phyloP scores from a whole-genome alignment of 2,329 filamentous ascomycete genomes.

The Cladophialophora yegresii region DNA sequence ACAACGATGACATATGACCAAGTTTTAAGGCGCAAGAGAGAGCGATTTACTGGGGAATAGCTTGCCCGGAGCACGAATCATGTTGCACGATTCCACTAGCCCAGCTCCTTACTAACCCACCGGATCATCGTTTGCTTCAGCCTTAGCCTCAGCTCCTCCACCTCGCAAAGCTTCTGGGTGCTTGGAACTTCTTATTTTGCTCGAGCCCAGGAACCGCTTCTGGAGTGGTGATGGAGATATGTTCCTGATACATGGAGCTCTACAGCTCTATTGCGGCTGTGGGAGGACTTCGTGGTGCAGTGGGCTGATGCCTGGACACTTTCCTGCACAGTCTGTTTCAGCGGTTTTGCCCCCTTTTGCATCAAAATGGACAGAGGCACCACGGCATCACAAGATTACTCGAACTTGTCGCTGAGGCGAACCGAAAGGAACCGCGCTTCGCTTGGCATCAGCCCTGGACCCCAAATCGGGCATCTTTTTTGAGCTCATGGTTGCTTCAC shows the following conservation, averaged over 20 bases:
- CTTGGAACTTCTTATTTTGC: neutral
- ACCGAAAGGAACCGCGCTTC: conserved; percentile 1
- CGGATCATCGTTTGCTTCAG: neutral
- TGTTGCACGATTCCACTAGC: neutral
- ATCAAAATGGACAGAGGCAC: neutral
- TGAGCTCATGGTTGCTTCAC: neutral
- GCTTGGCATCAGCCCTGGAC: neutral
- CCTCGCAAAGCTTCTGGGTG: neutral
- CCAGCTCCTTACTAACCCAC: neutral
- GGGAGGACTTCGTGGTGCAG: neutral
- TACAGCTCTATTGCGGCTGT: neutral
- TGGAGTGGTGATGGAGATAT: neutral
- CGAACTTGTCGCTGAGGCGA: neutral
- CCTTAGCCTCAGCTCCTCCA: neutral
- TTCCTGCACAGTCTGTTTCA: neutral
- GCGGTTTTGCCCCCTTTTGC: neutral
- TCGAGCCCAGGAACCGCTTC: neutral
- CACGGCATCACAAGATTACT: neutral
- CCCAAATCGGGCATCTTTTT: neutral
- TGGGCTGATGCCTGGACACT: neutral
- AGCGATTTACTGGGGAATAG: neutral
- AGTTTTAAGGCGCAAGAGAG: neutral
- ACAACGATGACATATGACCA: conserved; percentile 1
- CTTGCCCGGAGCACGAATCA: neutral
- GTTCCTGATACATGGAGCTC: neutral